Evolutionary conservation across 2,329 filamentous ascomycete species (phyloP), one percentile per base, ranked within the genome.

Genomic region (Simplicillium aogashimaense): DNA sequence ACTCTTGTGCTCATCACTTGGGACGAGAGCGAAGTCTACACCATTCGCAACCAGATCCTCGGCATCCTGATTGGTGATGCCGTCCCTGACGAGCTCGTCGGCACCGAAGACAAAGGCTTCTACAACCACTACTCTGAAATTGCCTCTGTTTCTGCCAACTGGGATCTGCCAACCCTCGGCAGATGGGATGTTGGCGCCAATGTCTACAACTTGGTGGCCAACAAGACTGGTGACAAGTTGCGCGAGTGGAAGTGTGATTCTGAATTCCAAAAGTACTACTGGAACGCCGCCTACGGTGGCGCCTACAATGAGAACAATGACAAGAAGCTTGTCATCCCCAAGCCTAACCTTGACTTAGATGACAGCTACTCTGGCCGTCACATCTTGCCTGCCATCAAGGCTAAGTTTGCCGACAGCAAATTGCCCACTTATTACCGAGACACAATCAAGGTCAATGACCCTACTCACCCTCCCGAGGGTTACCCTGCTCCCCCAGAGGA

Each of bases 1-100:
- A 88, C 83, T 0, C 70, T 92, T 1, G 72, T 92, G 8, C 65
- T 90, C 6, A 59, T 92, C 44, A 89, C 79, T 7, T 92, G 87
- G 52, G 86, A 92, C 47, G 86, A 92, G 64, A 83, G 79, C 56
- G 74, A 81, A 50, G 78, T 72, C 9, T 87, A 87, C 60, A 59
- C 66, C 5, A 63, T 66, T 16, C 71, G 74, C 49, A 92, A 90
- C 69, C 69, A 69, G 31, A 72, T 92, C 38, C 73, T 86, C 44
- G 75, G 67, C 45, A 70, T 92, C 47, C 71, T 92, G 0, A 64
- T 92, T 3, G 86, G 86, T 12, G 83, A 83, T 43, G 81, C 78
- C 13, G 60, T 94, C 2, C 81, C 83, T 8, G 38, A 64, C 3
- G 38, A 71, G 13, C 70, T 83, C 1, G 63, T 76, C 32, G 82